Conservation (phyloP, 257 asterid species). For the Ilex asprella region DNA sequence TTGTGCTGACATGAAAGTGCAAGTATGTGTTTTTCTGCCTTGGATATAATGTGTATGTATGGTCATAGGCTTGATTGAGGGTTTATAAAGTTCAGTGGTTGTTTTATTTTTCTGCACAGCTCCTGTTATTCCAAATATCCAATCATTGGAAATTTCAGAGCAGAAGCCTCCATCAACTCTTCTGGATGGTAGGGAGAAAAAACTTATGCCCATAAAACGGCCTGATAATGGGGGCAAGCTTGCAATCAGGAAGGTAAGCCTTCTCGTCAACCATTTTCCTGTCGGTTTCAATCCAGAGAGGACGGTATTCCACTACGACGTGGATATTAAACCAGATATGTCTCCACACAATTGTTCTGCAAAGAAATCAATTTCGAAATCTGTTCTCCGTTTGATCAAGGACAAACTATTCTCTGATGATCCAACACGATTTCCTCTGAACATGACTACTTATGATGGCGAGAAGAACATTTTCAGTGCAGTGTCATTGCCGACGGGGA, state of each 20-base stretch:
- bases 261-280: conserved; percentile 60
- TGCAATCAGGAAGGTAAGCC: conserved; percentile 22
- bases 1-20: too few relatives aligned
- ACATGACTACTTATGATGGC: conserved; percentile 49
- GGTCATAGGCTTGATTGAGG: too few relatives aligned
- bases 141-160: conserved; percentile 1
- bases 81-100: too few relatives aligned
- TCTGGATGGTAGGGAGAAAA: conserved; percentile 7
- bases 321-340: conserved; percentile 32
- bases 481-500: conserved; percentile 34
- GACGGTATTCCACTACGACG: conserved; percentile 48
- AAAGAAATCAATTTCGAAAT: conserved; percentile 25
- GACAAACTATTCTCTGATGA: conserved; percentile 30
- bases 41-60: too few relatives aligned
- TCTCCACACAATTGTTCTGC: conserved; percentile 15
- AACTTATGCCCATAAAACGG: conserved; percentile 35
- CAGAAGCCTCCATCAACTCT: conserved; percentile 8
- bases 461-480: conserved; percentile 59
- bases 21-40: too few relatives aligned
- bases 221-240: conserved; percentile 53
- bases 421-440: conserved; percentile 25
- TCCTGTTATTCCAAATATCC: too few relatives aligned
- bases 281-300: conserved; percentile 25
- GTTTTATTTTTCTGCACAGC: too few relatives aligned
- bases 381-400: conserved; percentile 31